These are phyloP conservation scores for Clavispora carvajalis DNA, from an alignment of 805 yeast genomes.

Conservation along the genomic window DNA sequence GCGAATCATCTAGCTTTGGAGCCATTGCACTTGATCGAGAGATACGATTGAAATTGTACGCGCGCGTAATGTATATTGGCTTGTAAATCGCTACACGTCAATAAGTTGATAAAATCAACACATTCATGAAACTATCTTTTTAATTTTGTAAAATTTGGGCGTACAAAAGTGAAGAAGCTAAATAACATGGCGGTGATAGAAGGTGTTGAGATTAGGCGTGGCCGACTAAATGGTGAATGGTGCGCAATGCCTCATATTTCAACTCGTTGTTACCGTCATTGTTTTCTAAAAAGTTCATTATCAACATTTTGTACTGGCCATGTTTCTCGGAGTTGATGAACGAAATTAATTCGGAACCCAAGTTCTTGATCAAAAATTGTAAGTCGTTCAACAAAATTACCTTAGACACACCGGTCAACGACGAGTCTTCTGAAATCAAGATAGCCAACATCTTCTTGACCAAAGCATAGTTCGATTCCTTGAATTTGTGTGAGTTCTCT, in stretches of 20 bases:
- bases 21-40: constrained; percentile 2
- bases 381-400: constrained; percentile 40
- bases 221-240: constrained; percentile 91
- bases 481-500: constrained; percentile 72
- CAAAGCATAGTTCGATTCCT: constrained; percentile 69
- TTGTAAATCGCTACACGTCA: too few species aligned
- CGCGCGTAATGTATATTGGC: neutral
- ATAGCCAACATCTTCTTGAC: constrained; percentile 57
- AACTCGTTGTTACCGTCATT: constrained; percentile 77
- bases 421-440: constrained; percentile 30
- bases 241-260: constrained; percentile 89
- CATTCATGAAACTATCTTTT: too few species aligned
- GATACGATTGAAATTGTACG: neutral
- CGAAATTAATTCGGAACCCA: constrained; percentile 34
- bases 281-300: constrained; percentile 73
- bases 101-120: neutral
- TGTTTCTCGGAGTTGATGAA: constrained; percentile 35
- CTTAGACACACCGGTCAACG: constrained; percentile 17
- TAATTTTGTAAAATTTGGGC: too few species aligned
- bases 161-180: neutral
- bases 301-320: constrained; percentile 64
- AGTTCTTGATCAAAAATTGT: constrained; percentile 36
- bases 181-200: neutral
- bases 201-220: constrained; percentile 30
- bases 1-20: constrained; percentile 3